phyloP scores from a whole-genome alignment of 768 basidiomycete species.

The Kwoniella mangroviensis region DNA sequence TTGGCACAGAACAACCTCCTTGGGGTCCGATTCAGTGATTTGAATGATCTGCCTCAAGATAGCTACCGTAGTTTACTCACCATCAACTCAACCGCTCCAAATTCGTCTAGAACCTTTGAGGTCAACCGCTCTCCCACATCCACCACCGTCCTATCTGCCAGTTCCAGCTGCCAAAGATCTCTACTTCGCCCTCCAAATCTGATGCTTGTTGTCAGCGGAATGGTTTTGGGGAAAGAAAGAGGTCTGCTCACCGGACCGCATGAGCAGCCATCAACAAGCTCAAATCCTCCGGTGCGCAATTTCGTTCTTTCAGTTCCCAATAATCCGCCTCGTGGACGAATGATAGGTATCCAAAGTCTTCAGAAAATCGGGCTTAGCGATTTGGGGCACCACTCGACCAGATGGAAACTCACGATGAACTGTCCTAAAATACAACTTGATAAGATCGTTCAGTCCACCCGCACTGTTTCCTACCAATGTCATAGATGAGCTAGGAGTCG shows the following conservation, averaged over 20 bases:
- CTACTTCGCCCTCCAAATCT: slow-evolving; percentile 6
- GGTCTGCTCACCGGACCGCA: slow-evolving; percentile 23
- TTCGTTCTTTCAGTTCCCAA: slow-evolving; percentile 17
- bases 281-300: slow-evolving; percentile 17
- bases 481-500: background rate
- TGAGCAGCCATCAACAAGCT: slow-evolving; percentile 31
- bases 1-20: slow-evolving; percentile 23
- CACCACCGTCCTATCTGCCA: slow-evolving; percentile 12
- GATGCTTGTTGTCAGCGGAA: background rate
- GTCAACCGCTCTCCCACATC: slow-evolving; percentile 11
- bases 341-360: slow-evolving; percentile 33
- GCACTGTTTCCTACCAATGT: background rate
- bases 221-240: background rate
- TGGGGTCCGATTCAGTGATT: slow-evolving; percentile 1
- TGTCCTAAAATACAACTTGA: slow-evolving; percentile 23
- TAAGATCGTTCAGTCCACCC: slow-evolving; percentile 8
- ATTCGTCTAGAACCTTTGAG: slow-evolving; percentile 14
- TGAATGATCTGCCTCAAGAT: background rate
- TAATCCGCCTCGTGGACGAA: slow-evolving; percentile 35
- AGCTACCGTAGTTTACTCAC: slow-evolving; percentile 7
- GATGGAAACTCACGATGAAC: slow-evolving; percentile 23
- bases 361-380: too few species aligned
- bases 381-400: too few species aligned
- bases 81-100: slow-evolving; percentile 33
- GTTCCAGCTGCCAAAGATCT: background rate